A percentile compares a stretch with the other conserved stretches of the same genome.
These are phyloP conservation scores for Heritiera littoralis DNA, from an alignment of 345 rosid genomes.

Conservation along the genomic window DNA sequence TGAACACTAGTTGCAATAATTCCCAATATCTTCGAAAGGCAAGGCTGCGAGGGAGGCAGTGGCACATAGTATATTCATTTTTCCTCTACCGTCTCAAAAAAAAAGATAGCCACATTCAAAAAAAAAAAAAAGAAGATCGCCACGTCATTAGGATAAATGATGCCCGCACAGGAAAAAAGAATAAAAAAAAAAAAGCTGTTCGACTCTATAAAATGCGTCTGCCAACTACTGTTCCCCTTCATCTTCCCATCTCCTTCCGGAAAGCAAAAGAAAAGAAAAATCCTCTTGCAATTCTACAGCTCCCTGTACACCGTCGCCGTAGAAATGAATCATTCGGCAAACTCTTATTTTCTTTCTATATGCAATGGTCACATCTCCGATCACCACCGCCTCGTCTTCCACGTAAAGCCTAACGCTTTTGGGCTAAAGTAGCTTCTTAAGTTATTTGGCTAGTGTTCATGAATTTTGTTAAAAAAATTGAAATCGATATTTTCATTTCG, in stretches of 20 bases:
- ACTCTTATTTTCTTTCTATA: conserved; percentile 21
- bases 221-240: conserved; percentile 21
- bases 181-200: neutral
- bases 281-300: neutral
- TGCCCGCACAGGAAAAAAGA: conserved; percentile 4
- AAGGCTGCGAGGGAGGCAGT: neutral
- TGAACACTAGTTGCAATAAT: neutral
- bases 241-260: conserved; percentile 25
- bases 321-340: conserved; percentile 51
- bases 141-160: conserved; percentile 13
- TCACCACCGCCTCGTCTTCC: conserved; percentile 76
- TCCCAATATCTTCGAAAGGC: neutral
- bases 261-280: neutral
- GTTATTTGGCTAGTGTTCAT: conserved; percentile 13
- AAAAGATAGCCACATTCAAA: neutral
- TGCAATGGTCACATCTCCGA: conserved; percentile 53
- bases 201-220: conserved; percentile 37
- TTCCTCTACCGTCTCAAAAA: neutral
- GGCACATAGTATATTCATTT: neutral
- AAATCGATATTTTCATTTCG: neutral
- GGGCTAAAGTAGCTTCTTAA: conserved; percentile 19
- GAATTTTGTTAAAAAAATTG: conserved; percentile 9
- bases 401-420: conserved; percentile 35
- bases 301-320: conserved; percentile 37
- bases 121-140: neutral